Percentiles rank a stretch among this genome's conserved stretches.
Evolutionary conservation across 345 rosid genomes (phyloP).

Genomic region (Populus davidiana): DNA sequence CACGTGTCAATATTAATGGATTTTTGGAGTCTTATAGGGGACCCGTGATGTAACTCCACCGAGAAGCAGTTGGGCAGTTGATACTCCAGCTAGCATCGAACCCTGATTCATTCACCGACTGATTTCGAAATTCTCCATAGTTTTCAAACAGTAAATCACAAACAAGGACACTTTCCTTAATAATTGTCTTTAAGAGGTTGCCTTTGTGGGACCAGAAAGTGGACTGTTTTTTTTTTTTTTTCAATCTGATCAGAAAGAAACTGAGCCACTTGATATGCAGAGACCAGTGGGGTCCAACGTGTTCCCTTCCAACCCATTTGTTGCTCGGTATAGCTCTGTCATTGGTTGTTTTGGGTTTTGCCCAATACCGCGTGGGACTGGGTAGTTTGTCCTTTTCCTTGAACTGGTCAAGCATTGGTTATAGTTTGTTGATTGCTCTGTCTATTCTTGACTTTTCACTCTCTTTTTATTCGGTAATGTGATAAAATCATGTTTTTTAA

Average conservation of each 20-base stretch:
- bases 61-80: constrained; percentile 48
- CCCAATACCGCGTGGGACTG: constrained; percentile 15
- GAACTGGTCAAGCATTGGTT: neutral
- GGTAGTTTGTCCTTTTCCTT: neutral
- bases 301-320: constrained; percentile 43
- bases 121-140: neutral
- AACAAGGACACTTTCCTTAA: neutral
- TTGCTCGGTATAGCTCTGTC: constrained; percentile 16
- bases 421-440: too few species aligned
- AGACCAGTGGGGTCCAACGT: constrained; percentile 20
- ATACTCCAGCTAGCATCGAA: constrained; percentile 25
- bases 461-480: too few species aligned
- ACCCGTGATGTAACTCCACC: constrained; percentile 20
- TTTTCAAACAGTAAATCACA: neutral
- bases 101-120: constrained; percentile 21
- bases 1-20: constrained; percentile 33
- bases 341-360: neutral
- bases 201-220: constrained; percentile 13
- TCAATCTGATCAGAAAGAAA: constrained; percentile 1
- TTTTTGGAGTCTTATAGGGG: constrained; percentile 18
- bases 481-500: too few species aligned
- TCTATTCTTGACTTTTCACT: too few species aligned
- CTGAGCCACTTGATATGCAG: constrained; percentile 23
- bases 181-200: neutral
- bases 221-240: neutral